A percentile compares a stretch with the other conserved stretches of the same genome.
phyloP scores from a whole-genome alignment of 768 basidiomycete species.

The Baorangia bicolor region DNA sequence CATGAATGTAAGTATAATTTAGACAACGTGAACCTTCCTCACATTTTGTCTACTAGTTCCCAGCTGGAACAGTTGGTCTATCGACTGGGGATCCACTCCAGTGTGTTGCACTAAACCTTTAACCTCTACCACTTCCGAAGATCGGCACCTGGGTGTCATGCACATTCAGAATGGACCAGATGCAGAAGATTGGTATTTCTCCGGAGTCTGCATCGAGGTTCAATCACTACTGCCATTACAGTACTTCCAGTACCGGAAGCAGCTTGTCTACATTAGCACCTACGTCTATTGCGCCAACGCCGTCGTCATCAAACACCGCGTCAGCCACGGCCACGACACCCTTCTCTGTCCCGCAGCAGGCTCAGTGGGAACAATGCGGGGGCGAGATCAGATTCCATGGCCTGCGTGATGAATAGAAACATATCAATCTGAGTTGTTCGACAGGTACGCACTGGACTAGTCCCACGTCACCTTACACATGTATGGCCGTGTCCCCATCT shows the following conservation, averaged over 20 bases:
- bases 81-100: background rate
- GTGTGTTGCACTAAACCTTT: background rate
- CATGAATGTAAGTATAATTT: background rate
- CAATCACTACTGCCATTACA: background rate
- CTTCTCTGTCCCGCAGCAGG: background rate
- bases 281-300: no score
- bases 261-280: background rate
- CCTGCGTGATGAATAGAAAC: background rate
- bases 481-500: background rate
- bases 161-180: background rate
- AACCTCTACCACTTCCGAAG: background rate
- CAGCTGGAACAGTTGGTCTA: background rate
- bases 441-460: background rate
- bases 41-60: background rate
- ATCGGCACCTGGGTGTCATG: background rate
- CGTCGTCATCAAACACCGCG: background rate
- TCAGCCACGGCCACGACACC: background rate
- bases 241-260: background rate
- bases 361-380: background rate
- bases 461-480: background rate
- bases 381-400: background rate
- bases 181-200: background rate
- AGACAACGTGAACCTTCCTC: background rate
- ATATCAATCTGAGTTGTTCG: background rate
- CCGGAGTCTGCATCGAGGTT: background rate